Evolutionary conservation across 2,329 filamentous ascomycete species (phyloP).

Genomic region (Nectriaceae sp.): DNA sequence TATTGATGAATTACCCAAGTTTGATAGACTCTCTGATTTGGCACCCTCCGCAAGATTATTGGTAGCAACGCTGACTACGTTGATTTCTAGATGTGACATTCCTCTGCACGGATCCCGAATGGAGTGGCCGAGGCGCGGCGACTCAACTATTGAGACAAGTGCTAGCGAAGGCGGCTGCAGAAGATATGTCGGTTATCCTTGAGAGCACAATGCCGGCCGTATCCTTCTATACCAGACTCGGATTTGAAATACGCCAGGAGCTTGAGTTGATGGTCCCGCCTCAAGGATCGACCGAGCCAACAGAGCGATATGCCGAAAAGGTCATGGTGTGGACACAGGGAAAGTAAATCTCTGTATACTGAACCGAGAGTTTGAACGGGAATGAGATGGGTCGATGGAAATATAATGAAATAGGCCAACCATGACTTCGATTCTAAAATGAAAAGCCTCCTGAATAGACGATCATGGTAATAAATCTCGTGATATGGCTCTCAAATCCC

Average conservation of each 20-base stretch:
- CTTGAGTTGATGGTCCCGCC: constrained; percentile 39
- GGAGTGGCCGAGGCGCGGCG: constrained; percentile 38
- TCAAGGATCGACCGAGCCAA: constrained; percentile 28
- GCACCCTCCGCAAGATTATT: background rate
- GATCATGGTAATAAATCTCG: too few relatives aligned
- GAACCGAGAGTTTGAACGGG: too few relatives aligned
- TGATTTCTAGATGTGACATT: constrained; percentile 38
- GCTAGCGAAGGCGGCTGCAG: constrained; percentile 33
- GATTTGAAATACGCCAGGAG: constrained; percentile 33
- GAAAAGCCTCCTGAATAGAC: too few relatives aligned
- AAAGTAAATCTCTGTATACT: too few relatives aligned
- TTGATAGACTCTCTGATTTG: background rate
- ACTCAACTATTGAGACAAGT: constrained; percentile 35
- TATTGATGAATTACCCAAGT: background rate
- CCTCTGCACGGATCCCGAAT: constrained; percentile 40
- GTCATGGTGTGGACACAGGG: constrained; percentile 34
- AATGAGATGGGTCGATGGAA: background rate
- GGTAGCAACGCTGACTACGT: background rate
- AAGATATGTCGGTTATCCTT: constrained; percentile 37
- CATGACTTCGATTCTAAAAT: too few relatives aligned
- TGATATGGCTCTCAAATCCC: constrained; percentile 16
- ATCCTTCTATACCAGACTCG: constrained; percentile 39
- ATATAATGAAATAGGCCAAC: too few relatives aligned
- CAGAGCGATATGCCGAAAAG: constrained; percentile 36
- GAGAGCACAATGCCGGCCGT: constrained; percentile 42